These are phyloP conservation scores for Nitzschia palea DNA, from an alignment of 108 stramenopile species.

Conservation along the genomic window DNA sequence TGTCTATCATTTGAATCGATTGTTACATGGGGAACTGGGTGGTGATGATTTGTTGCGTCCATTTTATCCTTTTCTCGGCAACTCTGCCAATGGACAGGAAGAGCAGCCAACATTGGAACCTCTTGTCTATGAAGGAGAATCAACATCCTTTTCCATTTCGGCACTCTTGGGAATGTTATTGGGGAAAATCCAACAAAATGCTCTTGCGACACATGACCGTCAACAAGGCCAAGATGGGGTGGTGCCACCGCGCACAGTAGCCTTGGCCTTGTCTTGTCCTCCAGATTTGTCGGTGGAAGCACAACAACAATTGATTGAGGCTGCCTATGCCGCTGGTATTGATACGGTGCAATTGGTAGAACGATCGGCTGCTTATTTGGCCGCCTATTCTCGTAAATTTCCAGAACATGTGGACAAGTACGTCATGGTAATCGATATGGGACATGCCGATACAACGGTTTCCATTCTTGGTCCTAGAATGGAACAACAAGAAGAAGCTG, in stretches of 20 bases:
- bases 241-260: neutral
- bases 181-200: conserved; percentile 35
- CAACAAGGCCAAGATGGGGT: neutral
- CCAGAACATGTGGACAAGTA: conserved; percentile 9
- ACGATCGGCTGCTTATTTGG: conserved; percentile 16
- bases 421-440: conserved; percentile 50
- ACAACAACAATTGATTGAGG: conserved; percentile 38
- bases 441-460: conserved; percentile 43
- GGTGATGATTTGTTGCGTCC: conserved; percentile 21
- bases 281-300: conserved; percentile 13
- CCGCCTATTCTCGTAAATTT: conserved; percentile 43
- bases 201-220: conserved; percentile 18
- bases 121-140: conserved; percentile 13
- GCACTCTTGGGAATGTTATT: conserved; percentile 48
- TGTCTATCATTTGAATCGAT: conserved; percentile 38
- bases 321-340: conserved; percentile 43
- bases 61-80: conserved; percentile 28
- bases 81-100: too few relatives aligned
- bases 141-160: conserved; percentile 15
- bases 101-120: neutral
- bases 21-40: conserved; percentile 25
- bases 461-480: conserved; percentile 29
- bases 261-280: neutral
- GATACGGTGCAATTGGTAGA: conserved; percentile 25
- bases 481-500: conserved; percentile 4